A percentile compares a stretch with the other conserved stretches of the same genome.
Evolutionary conservation across 306 rosid species (phyloP).

Genomic region (Gillenia trifoliata): DNA sequence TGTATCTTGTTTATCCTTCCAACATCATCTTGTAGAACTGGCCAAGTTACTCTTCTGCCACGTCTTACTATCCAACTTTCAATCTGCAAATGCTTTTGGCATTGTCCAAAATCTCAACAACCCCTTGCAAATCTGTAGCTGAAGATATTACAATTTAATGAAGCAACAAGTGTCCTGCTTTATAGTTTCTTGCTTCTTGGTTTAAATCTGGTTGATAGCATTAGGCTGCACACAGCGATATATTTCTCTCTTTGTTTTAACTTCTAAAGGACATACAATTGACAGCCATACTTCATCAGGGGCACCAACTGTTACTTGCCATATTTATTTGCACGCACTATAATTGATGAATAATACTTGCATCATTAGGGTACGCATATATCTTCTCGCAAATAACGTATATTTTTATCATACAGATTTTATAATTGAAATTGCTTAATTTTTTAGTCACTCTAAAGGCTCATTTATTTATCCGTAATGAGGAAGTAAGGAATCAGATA

Average conservation of each 20-base stretch:
- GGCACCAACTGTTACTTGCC: not conserved
- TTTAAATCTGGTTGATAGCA: not conserved
- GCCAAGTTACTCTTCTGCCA: constrained; percentile 20
- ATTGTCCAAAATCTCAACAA: constrained; percentile 6
- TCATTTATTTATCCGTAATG: no score
- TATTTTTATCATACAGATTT: no score
- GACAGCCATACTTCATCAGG: not conserved
- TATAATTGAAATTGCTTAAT: no score
- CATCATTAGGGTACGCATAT: no score
- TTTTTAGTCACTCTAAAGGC: no score
- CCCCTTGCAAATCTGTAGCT: not conserved
- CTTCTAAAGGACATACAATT: not conserved
- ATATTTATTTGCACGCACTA: no score
- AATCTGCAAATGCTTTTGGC: not conserved
- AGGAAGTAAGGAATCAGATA: no score
- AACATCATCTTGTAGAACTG: constrained; percentile 13
- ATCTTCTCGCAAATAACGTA: no score
- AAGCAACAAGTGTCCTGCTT: constrained; percentile 14
- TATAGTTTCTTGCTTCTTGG: not conserved
- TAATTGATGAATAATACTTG: no score
- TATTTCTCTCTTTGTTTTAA: not conserved
- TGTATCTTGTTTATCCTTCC: constrained; percentile 16
- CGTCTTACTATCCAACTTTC: constrained; percentile 3
- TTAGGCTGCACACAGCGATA: not conserved
- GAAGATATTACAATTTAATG: not conserved